Conservation (phyloP, 345 rosid genomes). For the Gossypium rotundifolium region DNA sequence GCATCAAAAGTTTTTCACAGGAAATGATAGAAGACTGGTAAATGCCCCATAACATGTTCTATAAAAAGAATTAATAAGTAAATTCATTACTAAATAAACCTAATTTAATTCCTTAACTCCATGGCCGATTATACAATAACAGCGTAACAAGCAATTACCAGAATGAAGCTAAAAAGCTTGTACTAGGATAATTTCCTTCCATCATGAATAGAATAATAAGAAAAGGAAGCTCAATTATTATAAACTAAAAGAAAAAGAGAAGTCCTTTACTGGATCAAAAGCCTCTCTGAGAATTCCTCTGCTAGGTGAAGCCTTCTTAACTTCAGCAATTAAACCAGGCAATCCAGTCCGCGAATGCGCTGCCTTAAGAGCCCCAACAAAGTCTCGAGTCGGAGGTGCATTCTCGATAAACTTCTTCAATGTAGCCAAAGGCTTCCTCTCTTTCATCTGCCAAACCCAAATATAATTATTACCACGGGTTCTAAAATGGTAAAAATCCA, state of each 20-base stretch:
- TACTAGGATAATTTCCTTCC: neutral
- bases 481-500: neutral
- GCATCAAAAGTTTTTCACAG: neutral
- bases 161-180: neutral
- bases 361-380: slow-evolving; percentile 69
- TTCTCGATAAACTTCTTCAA: slow-evolving; percentile 50
- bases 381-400: slow-evolving; percentile 70
- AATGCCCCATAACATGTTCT: neutral
- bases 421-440: slow-evolving; percentile 45
- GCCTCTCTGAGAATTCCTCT: slow-evolving; percentile 82
- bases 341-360: slow-evolving; percentile 63
- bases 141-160: neutral
- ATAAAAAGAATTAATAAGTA: neutral
- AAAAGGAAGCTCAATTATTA: too few species aligned
- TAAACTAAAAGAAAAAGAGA: neutral
- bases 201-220: neutral
- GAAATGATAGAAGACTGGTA: neutral
- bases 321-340: slow-evolving; percentile 94
- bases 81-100: neutral
- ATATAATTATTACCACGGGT: neutral
- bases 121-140: neutral
- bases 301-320: slow-evolving; percentile 96
- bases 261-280: slow-evolving; percentile 63
- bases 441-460: slow-evolving; percentile 46
- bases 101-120: too few species aligned